These are phyloP conservation scores for Ramichloridium luteum DNA, from an alignment of 2,329 filamentous ascomycete genomes.

Conservation along the genomic window DNA sequence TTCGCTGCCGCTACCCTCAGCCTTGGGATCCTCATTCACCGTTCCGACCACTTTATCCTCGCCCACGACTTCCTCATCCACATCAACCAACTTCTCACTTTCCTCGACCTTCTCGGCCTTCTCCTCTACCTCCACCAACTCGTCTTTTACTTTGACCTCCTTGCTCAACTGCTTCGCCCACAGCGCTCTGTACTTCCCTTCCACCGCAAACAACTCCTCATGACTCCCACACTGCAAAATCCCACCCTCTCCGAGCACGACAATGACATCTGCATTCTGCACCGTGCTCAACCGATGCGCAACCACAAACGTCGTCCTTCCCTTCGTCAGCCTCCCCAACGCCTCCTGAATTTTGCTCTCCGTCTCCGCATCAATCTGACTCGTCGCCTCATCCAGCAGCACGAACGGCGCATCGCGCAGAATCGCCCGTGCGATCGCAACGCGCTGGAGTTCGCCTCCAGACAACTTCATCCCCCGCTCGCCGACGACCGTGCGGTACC, in stretches of 20 bases:
- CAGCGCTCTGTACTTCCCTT: constrained; percentile 23
- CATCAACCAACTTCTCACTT: too few species aligned
- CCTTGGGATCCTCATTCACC: too few species aligned
- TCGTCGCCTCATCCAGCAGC: constrained; percentile 66
- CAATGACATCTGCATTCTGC: constrained; percentile 64
- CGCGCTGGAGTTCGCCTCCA: constrained; percentile 74
- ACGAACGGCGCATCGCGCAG: constrained; percentile 54
- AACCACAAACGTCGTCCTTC: constrained; percentile 63
- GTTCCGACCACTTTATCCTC: too few species aligned
- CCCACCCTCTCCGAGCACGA: constrained; percentile 59
- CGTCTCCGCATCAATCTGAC: constrained; percentile 47
- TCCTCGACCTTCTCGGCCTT: constrained; percentile 5
- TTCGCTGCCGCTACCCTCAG: too few species aligned
- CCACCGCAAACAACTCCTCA: constrained; percentile 47
- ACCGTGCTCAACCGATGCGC: constrained; percentile 67
- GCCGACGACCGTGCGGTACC: constrained; percentile 63
- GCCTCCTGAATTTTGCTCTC: constrained; percentile 44
- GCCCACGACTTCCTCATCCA: too few species aligned
- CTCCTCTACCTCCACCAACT: constrained; percentile 8
- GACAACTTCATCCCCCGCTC: constrained; percentile 67
- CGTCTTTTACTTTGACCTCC: constrained; percentile 13
- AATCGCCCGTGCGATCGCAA: constrained; percentile 63
- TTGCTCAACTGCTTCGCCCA: constrained; percentile 25
- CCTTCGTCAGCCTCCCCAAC: constrained; percentile 47
- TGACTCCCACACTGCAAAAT: constrained; percentile 67